Conservation (phyloP, 75 land plant species). For the Selaginella moellendorffii region DNA sequence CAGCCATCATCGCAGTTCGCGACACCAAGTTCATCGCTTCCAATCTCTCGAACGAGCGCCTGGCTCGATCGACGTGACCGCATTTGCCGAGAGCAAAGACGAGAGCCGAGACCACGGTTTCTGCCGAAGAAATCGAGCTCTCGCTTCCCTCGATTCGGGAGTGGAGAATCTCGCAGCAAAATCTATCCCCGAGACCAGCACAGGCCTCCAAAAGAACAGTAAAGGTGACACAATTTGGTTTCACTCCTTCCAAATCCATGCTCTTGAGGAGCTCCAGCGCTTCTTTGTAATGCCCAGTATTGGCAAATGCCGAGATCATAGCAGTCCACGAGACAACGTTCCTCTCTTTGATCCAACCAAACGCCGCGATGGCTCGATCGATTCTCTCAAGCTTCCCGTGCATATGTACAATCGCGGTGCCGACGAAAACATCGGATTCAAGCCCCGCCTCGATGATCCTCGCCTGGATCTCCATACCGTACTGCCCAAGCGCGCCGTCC, state of each 20-base stretch:
- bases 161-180: too few species aligned
- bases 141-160: too few species aligned
- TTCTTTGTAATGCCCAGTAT: constrained; percentile 19
- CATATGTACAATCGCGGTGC: constrained; percentile 23
- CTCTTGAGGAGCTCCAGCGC: constrained; percentile 28
- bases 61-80: too few species aligned
- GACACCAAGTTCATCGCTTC: too few species aligned
- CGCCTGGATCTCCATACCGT: constrained; percentile 37
- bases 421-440: constrained; percentile 10
- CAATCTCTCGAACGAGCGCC: too few species aligned
- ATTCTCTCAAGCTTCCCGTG: constrained; percentile 18
- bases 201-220: constrained; percentile 32
- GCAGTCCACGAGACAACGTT: constrained; percentile 57
- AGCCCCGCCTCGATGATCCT: constrained; percentile 26
- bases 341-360: constrained; percentile 3
- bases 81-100: too few species aligned
- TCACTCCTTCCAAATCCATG: constrained; percentile 23
- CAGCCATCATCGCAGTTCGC: too few species aligned
- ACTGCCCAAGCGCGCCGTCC: neutral
- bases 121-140: too few species aligned
- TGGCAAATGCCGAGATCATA: constrained; percentile 27
- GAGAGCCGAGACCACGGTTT: too few species aligned
- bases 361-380: constrained; percentile 9
- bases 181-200: constrained; percentile 20
- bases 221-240: constrained; percentile 43